Conservation (phyloP, 805 yeast genomes). For the Lipomyces chichibuensis region DNA sequence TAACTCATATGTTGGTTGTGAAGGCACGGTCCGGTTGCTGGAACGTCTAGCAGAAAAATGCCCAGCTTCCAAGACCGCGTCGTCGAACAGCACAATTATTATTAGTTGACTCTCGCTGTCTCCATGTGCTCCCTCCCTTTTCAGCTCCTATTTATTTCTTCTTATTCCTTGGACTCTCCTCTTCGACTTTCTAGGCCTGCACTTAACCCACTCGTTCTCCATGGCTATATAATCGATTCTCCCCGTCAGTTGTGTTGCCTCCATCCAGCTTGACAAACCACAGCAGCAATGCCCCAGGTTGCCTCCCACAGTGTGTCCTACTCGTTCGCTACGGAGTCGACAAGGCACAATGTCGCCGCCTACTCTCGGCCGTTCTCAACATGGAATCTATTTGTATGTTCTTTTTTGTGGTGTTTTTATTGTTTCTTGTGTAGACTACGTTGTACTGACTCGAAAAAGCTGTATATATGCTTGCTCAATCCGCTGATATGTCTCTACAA, state of each 20-base stretch:
- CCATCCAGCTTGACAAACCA: background rate
- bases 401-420: background rate
- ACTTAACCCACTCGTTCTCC: too few species aligned
- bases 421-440: background rate
- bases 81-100: too few species aligned
- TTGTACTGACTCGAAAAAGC: background rate
- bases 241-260: background rate
- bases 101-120: too few species aligned
- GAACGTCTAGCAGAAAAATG: too few species aligned
- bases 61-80: too few species aligned
- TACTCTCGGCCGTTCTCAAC: conserved; percentile 11
- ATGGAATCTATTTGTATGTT: conserved; percentile 9
- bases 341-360: conserved; percentile 1
- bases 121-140: too few species aligned
- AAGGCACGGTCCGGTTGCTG: too few species aligned
- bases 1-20: too few species aligned
- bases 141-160: too few species aligned
- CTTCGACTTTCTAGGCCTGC: too few species aligned
- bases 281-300: background rate
- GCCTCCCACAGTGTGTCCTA: conserved; percentile 10
- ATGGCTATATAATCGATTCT: background rate
- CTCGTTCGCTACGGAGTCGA: conserved; percentile 8
- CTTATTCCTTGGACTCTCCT: too few species aligned
- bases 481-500: conserved; percentile 11
- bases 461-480: conserved; percentile 20